Evolutionary conservation across 805 yeast genomes (phyloP).

Genomic region (Schwanniomyces vanrijiae): DNA sequence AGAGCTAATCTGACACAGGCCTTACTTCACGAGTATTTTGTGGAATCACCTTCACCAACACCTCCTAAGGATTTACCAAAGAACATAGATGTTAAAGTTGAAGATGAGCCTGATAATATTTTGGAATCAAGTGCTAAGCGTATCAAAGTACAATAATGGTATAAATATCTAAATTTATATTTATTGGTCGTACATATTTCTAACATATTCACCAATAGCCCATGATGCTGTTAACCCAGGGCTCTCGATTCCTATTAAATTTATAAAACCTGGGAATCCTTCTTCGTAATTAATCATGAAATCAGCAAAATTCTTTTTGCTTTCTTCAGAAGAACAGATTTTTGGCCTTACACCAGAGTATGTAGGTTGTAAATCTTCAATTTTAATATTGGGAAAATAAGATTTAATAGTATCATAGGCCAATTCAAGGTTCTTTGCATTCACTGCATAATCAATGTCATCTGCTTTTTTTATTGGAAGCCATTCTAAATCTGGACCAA

Average conservation of each 20-base stretch:
- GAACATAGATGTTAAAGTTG: constrained; percentile 23
- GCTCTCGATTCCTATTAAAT: constrained; percentile 80
- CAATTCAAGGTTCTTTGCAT: constrained; percentile 44
- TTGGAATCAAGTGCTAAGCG: constrained; percentile 16
- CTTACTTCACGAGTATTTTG: constrained; percentile 64
- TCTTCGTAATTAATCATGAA: constrained; percentile 70
- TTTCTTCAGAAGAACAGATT: constrained; percentile 44
- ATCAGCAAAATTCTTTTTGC: constrained; percentile 55
- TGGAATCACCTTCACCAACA: constrained; percentile 74
- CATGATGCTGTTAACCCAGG: constrained; percentile 85
- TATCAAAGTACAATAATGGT: constrained; percentile 13
- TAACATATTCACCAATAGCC: constrained; percentile 80
- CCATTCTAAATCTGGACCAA: constrained; percentile 93
- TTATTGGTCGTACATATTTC: constrained; percentile 23
- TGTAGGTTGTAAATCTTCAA: constrained; percentile 56
- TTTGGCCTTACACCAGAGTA: constrained; percentile 89
- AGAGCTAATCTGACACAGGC: constrained; percentile 68
- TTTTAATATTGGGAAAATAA: constrained; percentile 63
- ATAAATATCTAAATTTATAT: neutral
- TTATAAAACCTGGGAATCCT: constrained; percentile 76
- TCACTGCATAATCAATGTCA: constrained; percentile 48
- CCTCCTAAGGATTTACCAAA: constrained; percentile 64
- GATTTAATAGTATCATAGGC: constrained; percentile 59
- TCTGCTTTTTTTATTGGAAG: constrained; percentile 40
- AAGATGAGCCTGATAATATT: constrained; percentile 11